Evolutionary conservation across 1,284 basidiomycete species (phyloP), one percentile per base, ranked within the genome.

Genomic region (Laetiporus sulphureus): DNA sequence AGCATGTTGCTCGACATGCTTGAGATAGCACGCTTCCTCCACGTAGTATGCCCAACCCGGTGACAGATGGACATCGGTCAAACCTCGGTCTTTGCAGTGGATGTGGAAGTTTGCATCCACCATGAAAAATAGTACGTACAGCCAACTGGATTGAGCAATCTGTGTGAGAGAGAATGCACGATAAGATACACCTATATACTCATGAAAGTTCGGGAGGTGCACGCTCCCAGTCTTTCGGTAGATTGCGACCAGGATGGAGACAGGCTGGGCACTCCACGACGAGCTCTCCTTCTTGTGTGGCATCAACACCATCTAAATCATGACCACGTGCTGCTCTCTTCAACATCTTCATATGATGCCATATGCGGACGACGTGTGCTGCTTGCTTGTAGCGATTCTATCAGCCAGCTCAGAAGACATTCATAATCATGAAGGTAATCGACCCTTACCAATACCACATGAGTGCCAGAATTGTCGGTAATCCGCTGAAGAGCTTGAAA

Each of bases 41-140:
- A 58, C 57, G 32, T 49, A 59, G 35, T 60, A 61, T 0, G 52
- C n/a, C n/a, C n/a, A n/a, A n/a, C n/a, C n/a, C n/a, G n/a, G n/a
- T n/a, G n/a, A n/a, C n/a, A n/a, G n/a, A 36, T 45, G 42, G 44
- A 0, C 58, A 36, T 29, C 27, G 27, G 8, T n/a, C 8, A 29
- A n/a, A n/a, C 27, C 27, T 8, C 6, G 33, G 33, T 35, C 33
- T 5, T 35, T 20, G 18, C 6, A 5, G 7, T 35, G 18, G 16
- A 20, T 22, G 13, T 35, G 18, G 33, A 35, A 20, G 12, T 29
- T 29, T n/a, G 27, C 27, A n/a, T 29, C 27, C 8, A 29, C n/a
- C 27, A 29, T 29, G 8, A 29, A 29, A n/a, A 29, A 29, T 29
- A 29, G 27, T 8, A 29, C 27, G 27, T 29, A 29, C 8, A 29